A percentile compares a stretch with the other conserved stretches of the same genome.
These are phyloP conservation scores for Lepidopterella palustris DNA, from an alignment of 495 filamentous ascomycete species.

Conservation along the genomic window DNA sequence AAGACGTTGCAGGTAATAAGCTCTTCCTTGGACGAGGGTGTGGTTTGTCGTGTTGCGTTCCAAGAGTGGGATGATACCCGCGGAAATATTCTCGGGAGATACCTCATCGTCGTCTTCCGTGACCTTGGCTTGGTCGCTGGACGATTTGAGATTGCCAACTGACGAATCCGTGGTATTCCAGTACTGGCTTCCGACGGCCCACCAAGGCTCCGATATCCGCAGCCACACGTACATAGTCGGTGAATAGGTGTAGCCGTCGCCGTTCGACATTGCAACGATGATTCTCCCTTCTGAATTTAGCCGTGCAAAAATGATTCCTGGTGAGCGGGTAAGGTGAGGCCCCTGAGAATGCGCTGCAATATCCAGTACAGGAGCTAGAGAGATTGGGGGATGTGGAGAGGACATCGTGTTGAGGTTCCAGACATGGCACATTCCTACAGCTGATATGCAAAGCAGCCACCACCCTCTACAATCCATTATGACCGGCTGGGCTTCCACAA, in stretches of 20 bases:
- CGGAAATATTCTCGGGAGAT: conserved; percentile 61
- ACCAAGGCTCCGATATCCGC: conserved; percentile 89
- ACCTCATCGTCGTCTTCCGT: conserved; percentile 45
- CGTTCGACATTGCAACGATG: conserved; percentile 80
- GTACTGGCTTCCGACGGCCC: conserved; percentile 95
- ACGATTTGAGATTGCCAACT: conserved; percentile 62
- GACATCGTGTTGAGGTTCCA: conserved; percentile 87
- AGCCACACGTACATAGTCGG: conserved; percentile 85
- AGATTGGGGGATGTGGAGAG: conserved; percentile 83
- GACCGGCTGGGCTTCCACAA: conserved; percentile 88
- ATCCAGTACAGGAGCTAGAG: conserved; percentile 83
- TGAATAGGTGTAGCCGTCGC: conserved; percentile 87
- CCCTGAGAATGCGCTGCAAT: conserved; percentile 65
- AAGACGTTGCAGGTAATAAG: conserved; percentile 80
- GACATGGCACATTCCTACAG: conserved; percentile 83
- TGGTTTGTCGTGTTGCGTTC: conserved; percentile 94
- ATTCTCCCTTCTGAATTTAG: conserved; percentile 80
- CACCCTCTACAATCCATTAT: conserved; percentile 84
- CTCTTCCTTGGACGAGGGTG: conserved; percentile 81
- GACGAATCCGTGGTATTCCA: conserved; percentile 79
- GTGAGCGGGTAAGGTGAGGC: conserved; percentile 63
- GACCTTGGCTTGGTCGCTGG: conserved; percentile 36
- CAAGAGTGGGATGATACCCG: conserved; percentile 84
- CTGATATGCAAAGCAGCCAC: conserved; percentile 82
- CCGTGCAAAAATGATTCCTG: conserved; percentile 80